Evolutionary conservation across 2,329 filamentous ascomycete genomes (phyloP), one percentile per base, ranked within the genome.

Genomic region (Aureobasidium sp.): DNA sequence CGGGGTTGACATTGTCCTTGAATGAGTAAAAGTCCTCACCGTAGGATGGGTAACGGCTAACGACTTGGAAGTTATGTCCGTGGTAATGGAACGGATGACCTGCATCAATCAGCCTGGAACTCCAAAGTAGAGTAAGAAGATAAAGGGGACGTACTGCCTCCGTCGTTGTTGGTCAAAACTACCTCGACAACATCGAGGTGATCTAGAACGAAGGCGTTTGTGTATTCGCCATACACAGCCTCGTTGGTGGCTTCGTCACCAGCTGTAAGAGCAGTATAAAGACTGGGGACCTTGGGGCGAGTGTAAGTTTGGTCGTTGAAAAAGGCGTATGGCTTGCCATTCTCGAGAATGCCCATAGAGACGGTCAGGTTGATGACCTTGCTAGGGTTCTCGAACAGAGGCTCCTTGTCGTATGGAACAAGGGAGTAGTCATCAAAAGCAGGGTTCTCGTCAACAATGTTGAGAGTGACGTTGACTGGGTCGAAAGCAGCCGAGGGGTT

Each of bases 251-350:
- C 73, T 63, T 80, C 81, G 7, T 76, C 73, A n/a, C 78, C 77
- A 39, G 84, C 82, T 4, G 84, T 85, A 3, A 95, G 78, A 1
- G 82, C 89, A 0, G 88, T 90, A 78, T 91, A 95, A 0, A 96
- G 79, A 0, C 87, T 86, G 0, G 91, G 91, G 0, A 95, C 90
- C 71, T 90, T 89, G 53, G 89, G 90, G 0, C 76, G 62, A 3
- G 83, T 82, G 72, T 92, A 96, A 34, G 88, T 90, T 65, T 90
- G 84, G 73, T 89, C 86, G 78, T 93, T 92, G 74, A 80, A 79
- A 69, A 79, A 79, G 22, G 78, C 78, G 63, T 74, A 76, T 34
- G 11, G 37, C 42, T 25, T 53, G 68, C 88, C 88, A 63, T 91
- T 81, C 25, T 79, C 79, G 12, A 91, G 79, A 64, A 87, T 86